These are phyloP conservation scores for Fusarium pseudocircinatum DNA, from an alignment of 2,329 filamentous ascomycete species.

Conservation along the genomic window DNA sequence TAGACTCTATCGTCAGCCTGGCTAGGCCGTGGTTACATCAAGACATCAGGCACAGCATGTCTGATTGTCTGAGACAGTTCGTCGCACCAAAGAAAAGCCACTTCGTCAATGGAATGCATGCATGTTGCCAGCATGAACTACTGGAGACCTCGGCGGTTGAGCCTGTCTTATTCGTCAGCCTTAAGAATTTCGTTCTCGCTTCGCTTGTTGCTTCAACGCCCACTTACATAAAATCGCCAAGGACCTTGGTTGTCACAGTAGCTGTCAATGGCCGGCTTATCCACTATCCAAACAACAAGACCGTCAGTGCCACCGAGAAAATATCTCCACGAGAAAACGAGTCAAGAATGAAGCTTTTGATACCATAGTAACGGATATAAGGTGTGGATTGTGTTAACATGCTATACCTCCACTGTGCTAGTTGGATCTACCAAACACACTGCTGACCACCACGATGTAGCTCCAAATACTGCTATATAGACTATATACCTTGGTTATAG, in stretches of 20 bases:
- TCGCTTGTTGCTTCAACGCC: not conserved
- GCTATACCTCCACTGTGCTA: not conserved
- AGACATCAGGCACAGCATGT: slow-evolving; percentile 18
- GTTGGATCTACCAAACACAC: not conserved
- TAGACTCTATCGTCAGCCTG: not conserved
- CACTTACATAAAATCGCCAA: slow-evolving; percentile 6
- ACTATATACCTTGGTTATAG: not conserved
- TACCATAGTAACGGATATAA: not conserved
- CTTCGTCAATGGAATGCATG: slow-evolving; percentile 19
- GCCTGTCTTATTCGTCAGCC: slow-evolving; percentile 28
- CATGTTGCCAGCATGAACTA: slow-evolving; percentile 11
- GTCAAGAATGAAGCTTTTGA: not conserved
- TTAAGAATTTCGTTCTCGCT: slow-evolving; percentile 13
- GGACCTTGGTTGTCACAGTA: slow-evolving; percentile 2
- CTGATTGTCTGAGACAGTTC: slow-evolving; percentile 16
- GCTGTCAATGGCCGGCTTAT: not conserved
- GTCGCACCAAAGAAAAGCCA: slow-evolving; percentile 23
- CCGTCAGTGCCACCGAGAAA: not conserved
- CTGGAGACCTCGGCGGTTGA: slow-evolving; percentile 8
- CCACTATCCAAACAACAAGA: slow-evolving; percentile 7
- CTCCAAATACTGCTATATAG: not conserved
- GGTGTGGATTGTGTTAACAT: not conserved
- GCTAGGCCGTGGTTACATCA: not conserved
- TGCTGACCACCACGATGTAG: not conserved
- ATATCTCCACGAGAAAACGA: not conserved